A percentile compares a stretch with the other conserved stretches of the same genome.
These are phyloP conservation scores for Lentithecium fluviatile DNA, from an alignment of 495 filamentous ascomycete genomes.

Conservation along the genomic window DNA sequence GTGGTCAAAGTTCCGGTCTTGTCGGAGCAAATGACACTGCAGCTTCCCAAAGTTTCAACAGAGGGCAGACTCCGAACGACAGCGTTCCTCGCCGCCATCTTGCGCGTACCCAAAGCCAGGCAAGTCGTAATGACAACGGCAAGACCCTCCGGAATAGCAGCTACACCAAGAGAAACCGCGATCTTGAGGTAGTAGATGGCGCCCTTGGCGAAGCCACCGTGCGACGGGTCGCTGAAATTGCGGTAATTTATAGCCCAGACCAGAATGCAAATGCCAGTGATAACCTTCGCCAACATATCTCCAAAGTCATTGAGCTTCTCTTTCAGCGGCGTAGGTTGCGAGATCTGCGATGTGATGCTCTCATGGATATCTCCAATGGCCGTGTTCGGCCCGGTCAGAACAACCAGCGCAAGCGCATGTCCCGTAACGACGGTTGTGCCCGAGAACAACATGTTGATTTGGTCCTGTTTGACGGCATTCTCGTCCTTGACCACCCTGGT, in stretches of 20 bases:
- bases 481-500: constrained; percentile 65
- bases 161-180: constrained; percentile 96
- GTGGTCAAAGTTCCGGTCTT: constrained; percentile 99
- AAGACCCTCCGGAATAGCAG: constrained; percentile 94
- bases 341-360: constrained; percentile 97
- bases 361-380: constrained; percentile 99
- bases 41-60: constrained; percentile 97
- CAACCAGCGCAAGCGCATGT: constrained; percentile 88
- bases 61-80: constrained; percentile 94
- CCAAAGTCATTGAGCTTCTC: constrained; percentile 99
- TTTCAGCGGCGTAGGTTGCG: constrained; percentile 94
- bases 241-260: constrained; percentile 99
- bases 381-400: constrained; percentile 84
- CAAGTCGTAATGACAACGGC: constrained; percentile 98
- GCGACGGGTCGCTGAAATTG: constrained; percentile 91
- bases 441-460: constrained; percentile 97
- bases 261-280: constrained; percentile 90
- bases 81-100: constrained; percentile 98
- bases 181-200: constrained; percentile 99
- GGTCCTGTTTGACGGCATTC: constrained; percentile 94
- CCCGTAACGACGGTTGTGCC: constrained; percentile 96
- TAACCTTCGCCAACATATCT: constrained; percentile 94
- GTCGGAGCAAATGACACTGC: constrained; percentile 99
- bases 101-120: constrained; percentile 88
- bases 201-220: constrained; percentile 94